Evolutionary conservation across 768 basidiomycete species (phyloP).

Genomic region (Panaeolus papilionaceus): DNA sequence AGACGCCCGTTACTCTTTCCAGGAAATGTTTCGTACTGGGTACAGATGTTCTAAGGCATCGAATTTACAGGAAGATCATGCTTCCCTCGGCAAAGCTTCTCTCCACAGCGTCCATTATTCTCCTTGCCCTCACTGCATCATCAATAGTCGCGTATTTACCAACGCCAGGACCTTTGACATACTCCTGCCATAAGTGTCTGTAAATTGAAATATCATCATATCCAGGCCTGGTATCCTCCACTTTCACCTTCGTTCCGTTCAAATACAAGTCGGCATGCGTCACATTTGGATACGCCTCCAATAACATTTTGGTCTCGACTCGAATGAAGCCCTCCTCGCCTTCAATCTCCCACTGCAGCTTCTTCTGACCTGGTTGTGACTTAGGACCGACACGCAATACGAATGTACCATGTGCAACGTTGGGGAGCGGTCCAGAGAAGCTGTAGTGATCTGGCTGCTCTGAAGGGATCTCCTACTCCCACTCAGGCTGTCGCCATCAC

Average conservation of each 20-base stretch:
- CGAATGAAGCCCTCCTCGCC: constrained; percentile 39
- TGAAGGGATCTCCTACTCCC: constrained; percentile 23
- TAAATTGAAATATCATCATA: constrained; percentile 16
- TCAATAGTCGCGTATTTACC: constrained; percentile 23
- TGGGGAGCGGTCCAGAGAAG: constrained; percentile 35
- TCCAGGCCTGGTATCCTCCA: constrained; percentile 17
- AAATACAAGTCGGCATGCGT: constrained; percentile 34
- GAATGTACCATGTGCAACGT: constrained; percentile 36
- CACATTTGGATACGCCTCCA: constrained; percentile 27
- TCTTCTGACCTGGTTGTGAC: constrained; percentile 28
- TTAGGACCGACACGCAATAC: constrained; percentile 32
- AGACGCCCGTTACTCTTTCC: neutral
- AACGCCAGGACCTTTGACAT: constrained; percentile 12
- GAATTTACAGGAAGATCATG: neutral
- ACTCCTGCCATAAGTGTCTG: constrained; percentile 17
- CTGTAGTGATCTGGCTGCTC: constrained; percentile 34
- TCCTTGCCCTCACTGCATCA: constrained; percentile 20
- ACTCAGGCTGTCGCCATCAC: too few species aligned
- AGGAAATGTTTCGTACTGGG: neutral
- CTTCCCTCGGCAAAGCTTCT: constrained; percentile 21
- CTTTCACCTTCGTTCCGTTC: constrained; percentile 36
- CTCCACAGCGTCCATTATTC: constrained; percentile 22
- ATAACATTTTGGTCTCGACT: constrained; percentile 27
- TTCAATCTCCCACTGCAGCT: constrained; percentile 41
- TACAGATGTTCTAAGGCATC: neutral